Base-by-base conservation (phyloP, 352 stramenopile species). In the Globisporangium nodosum region DNA sequence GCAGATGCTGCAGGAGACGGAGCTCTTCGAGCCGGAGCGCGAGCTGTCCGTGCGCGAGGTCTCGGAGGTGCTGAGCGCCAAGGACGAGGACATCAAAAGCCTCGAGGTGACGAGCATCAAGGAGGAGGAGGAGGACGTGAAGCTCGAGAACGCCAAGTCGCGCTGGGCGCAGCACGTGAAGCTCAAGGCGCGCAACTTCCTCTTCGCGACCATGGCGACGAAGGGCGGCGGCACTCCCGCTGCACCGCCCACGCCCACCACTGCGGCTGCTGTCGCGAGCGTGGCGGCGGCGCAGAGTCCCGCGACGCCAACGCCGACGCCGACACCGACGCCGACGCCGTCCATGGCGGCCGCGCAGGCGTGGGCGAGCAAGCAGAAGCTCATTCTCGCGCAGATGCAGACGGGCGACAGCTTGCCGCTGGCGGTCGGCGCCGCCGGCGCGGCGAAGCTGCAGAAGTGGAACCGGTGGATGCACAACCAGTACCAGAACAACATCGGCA, bases 161-260 rank as follows among this genome's bases (percentile, higher is more conserved):
- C 78, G 85, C 18, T 95, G 85, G 85, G 74, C 85, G 16, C 83
- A 93, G 49, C 85, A 95, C 55, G 84, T 95, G 5, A 92, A 92
- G 64, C 67, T 95, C 20, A 91, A 91, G 37, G 83, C 85, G 21
- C 59, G 74, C 7, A 91, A 81, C 56, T 95, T 95, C 48, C 51
- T 95, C 0, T 87, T 87, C 49, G 73, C 70, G 12, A 85, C 75
- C 3, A 76, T 84, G 30, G 63, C 70, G 18, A 70, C 64, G 33
- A 72, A 72, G 43, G 73, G 54, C 13, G 48, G 48, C 2, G 6
- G 45, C 49, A 37, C 35, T 8, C 35, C 35, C 11, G 35, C 35
- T 11, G 61, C 49, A 15, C 47, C 50, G 30, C 47, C 53, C 30
- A 59, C 31, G 54, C 56, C n/a, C 13, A 21, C 42, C 15, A 24